Evolutionary conservation across 2,329 filamentous ascomycete species (phyloP), one percentile per base, ranked within the genome.

Genomic region (Trichoderma citrinoviride): DNA sequence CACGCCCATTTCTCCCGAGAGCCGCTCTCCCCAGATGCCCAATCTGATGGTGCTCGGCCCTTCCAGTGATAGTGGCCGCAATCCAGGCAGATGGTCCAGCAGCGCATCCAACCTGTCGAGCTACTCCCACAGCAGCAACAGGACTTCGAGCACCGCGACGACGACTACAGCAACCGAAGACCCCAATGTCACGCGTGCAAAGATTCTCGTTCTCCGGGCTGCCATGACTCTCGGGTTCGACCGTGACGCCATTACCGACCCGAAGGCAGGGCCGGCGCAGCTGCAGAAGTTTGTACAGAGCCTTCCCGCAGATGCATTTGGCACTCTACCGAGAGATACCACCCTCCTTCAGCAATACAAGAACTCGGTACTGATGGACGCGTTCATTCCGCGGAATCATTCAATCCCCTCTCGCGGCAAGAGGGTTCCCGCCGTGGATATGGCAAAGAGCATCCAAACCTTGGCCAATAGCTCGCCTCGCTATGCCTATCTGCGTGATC

Each of bases 11-110:
- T 96, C 93, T 0, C 90, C 90, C 0, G 91, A 94, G 64, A 91
- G 91, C 69, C 86, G 89, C 50, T 89, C 85, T 7, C 86, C 89
- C 0, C 88, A 87, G 44, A 85, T 93, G 62, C 93, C 92, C 6
- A 96, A 97, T 72, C 97, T 97, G 70, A 83, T 97, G 58, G 89
- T 97, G 0, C 84, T 97, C 0, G 92, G 92, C 3, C 90, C 92
- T 5, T 83, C 82, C 40, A 83, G 81, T 52, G 84, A 87, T 25
- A 79, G 79, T 43, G 78, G 81, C n/a, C 81, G 83, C n/a, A n/a
- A n/a, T n/a, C n/a, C n/a, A 15, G 87, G 87, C 7, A 84, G 90
- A 65, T 96, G 92, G 92, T 92, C 91, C 1, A 95, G 91, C 74
- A 90, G 86, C 68, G 90, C 90, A 3, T 93, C 90, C 10, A 91